Base-by-base conservation (phyloP, 2,329 filamentous ascomycete genomes). In the Aspergillus sp. region DNA sequence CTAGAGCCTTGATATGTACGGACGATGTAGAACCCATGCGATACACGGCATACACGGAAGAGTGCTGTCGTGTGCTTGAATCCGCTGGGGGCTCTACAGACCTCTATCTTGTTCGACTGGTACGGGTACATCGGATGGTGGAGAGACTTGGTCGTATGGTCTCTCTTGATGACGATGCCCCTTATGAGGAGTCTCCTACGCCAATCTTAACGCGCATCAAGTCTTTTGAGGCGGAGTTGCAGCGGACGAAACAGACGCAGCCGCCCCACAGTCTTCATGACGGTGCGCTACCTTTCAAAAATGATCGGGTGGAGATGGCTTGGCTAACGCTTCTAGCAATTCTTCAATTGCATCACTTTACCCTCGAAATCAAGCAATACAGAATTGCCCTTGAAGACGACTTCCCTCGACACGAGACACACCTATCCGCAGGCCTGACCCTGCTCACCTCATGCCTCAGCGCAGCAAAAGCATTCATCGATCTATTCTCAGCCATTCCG, bases 11-110 rank as follows among this genome's bases (percentile, higher is more conserved):
- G 5, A 56, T 63, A 34, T 72, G 59, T 79, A 83, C 64, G 71
- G 80, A 54, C 76, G 79, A 65, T 13, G 76, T 81, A 4, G 81
- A 85, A 15, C 74, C 83, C 0, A 77, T 84, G 72, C 79, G 76
- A n/a, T 87, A 82, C 55, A 83, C 83, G 0, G 74, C 76, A 5
- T 86, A 87, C 58, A 76, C 85, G 1, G 79, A 84, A 11, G 79
- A 83, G 56, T 86, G 84, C 54, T 68, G 85, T 4, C 72, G 72
- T 3, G 71, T 87, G 0, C 77, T 84, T 23, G 69, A 77, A 0
- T 69, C 72, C 0, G 66, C 66, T 6, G 84, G 87, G 57, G 80
- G 77, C 57, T 75, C 82, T 7, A 81, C 79, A 0, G 85, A 88
- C 54, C 60, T 69, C 0, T 74, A 78, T 1, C 74, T 85, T 1